Conservation (phyloP, 1,139 yeast genomes). For the Komagataea norvegica region DNA sequence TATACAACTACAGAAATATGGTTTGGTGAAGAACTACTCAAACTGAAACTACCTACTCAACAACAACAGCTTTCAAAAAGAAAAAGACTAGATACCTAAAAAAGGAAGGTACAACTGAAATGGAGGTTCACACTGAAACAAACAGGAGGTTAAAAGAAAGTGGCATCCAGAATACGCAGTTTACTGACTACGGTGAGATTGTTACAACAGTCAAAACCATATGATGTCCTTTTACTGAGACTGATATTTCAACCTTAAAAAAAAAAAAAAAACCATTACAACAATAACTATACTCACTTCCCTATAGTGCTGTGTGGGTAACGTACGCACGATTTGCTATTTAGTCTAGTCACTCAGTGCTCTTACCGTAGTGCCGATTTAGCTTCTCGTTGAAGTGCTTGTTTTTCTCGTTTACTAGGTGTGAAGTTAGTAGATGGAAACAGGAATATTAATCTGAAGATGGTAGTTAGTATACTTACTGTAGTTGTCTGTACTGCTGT, state of each 20-base stretch:
- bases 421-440: too few relatives aligned
- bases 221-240: conserved; percentile 21
- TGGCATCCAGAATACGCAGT: conserved; percentile 24
- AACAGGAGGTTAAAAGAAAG: conserved; percentile 15
- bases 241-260: conserved; percentile 5
- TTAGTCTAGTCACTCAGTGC: neutral
- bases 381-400: conserved; percentile 73
- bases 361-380: conserved; percentile 51
- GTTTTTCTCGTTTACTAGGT: conserved; percentile 74
- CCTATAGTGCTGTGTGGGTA: neutral
- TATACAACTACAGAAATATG: conserved; percentile 18
- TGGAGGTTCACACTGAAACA: conserved; percentile 17
- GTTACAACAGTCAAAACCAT: conserved; percentile 20
- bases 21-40: conserved; percentile 15
- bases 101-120: conserved; percentile 15
- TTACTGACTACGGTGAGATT: conserved; percentile 22
- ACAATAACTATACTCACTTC: conserved; percentile 2
- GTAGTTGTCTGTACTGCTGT: conserved; percentile 31
- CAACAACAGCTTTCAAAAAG: conserved; percentile 19
- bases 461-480: conserved; percentile 13
- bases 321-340: too few relatives aligned
- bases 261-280: conserved; percentile 4
- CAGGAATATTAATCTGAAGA: too few relatives aligned
- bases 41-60: conserved; percentile 17
- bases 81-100: conserved; percentile 16